These are phyloP conservation scores for Aureobasidium sp. DNA, from an alignment of 2,329 filamentous ascomycete species.

Conservation along the genomic window DNA sequence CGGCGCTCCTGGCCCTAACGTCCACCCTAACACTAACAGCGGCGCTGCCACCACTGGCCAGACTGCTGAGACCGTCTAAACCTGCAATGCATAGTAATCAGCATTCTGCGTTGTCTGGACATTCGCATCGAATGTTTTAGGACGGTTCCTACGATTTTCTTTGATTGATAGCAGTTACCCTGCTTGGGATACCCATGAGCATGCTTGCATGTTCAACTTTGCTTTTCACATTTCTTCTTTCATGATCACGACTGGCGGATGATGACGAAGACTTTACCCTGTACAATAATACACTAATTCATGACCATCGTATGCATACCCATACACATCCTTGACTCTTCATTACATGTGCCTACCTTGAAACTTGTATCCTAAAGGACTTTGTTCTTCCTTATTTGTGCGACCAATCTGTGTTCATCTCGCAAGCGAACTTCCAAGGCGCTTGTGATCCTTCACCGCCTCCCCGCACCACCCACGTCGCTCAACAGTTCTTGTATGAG, in stretches of 20 bases:
- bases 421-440: conserved; percentile 12
- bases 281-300: conserved; percentile 12
- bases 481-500: not conserved
- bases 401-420: not conserved
- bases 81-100: not conserved
- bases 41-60: conserved; percentile 3
- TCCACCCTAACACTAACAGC: conserved; percentile 18
- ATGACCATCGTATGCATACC: not conserved
- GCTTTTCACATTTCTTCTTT: not conserved
- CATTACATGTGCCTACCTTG: not conserved
- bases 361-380: not conserved
- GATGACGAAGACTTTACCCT: not conserved
- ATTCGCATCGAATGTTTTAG: not conserved
- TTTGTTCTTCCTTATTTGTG: not conserved
- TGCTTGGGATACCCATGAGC: not conserved
- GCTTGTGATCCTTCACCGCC: conserved; percentile 11
- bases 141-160: not conserved
- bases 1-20: conserved; percentile 16
- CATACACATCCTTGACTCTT: not conserved
- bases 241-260: conserved; percentile 8
- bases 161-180: not conserved
- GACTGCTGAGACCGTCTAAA: conserved; percentile 10
- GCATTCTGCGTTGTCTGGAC: not conserved
- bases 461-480: not conserved
- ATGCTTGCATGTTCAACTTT: not conserved